Evolutionary conservation across 495 filamentous ascomycete genomes (phyloP), one percentile per base, ranked within the genome.

Genomic region (Oidiodendron maius): DNA sequence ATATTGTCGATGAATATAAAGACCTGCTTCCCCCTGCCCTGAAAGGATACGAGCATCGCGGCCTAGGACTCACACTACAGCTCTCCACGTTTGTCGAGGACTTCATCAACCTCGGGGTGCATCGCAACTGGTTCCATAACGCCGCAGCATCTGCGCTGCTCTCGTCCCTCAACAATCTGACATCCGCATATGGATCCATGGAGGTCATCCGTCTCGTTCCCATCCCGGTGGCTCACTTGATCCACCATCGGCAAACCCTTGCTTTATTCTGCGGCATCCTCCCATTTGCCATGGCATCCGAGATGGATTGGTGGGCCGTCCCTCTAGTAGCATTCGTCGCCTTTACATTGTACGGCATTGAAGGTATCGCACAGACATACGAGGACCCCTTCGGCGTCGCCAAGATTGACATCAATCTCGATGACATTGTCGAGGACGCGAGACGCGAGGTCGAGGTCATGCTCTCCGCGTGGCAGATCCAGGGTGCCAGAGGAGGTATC

Each of bases 381-480:
- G 85, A 89, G 57, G 85, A 89, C 58, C 85, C 85, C 0, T 88
- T 89, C 61, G 83, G 85, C 5, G 52, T 56, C 4, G 84, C 86
- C 52, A 76, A 76, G 52, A 87, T 86, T 48, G 85, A 88, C 61
- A 88, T 89, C 64, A 85, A 85, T 59, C 85, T 88, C 76, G 85
- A 88, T 59, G 82, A 75, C 10, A 78, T 88, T 46, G 78, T 83
- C 6, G 78, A 82, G 39, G 85, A 89, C 59, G 67, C 77, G 30
- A 69, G 79, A 45, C 71, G 64, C 30, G 85, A 89, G 65, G 72
- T 84, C 23, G 69, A 75, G 42, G 81, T 82, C 16, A 63, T 87
- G 40, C 55, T 88, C 1, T 68, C 72, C 1, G 81, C 84, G 50
- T 89, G 84, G 84, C 74, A 60, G 41, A 60, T 53, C n/a, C 52